Base-by-base conservation (phyloP, 805 yeast species). In the Hanseniaspora opuntiae region DNA sequence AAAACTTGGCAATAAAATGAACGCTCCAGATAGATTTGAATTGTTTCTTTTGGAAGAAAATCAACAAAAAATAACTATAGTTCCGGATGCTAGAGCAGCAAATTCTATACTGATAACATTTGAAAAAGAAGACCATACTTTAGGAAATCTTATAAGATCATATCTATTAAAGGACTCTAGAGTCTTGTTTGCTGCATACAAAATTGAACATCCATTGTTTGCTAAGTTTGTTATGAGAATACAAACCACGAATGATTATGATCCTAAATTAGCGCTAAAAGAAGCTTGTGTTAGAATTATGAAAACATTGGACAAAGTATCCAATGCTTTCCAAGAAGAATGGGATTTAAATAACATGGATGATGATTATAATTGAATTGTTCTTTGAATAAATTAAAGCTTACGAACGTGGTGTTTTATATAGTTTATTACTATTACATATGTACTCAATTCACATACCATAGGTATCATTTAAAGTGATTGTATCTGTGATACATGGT, bases 1-100 rank as follows among this genome's bases (percentile, higher is more conserved):
- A 17, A 16, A 14, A 42, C 20, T 8, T 25, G 5, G 11, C 30
- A 16, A 2, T 7, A n/a, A 45, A 55, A 90, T 93, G 98, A 93
- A 93, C 72, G 97, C 97, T 63, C 99, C 99, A 69, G 98, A 93
- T 72, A 83, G 98, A 76, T 93, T 90, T 67, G 99, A 93, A 74
- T 79, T 93, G 40, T 93, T 93, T 66, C 79, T 93, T 61, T 75
- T 93, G 61, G 97, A 97, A n/a, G 99, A 93, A 68, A 97, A 98
- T 52, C 94, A 86, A 52, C 84, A 90, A 51, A 93, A 93, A 86
- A 75, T 93, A 57, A 81, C 82, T 57, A 81, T 93, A 53, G 84
- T 88, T 32, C 96, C 97, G 8, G 99, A 93, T 69, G 81, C 94
- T 54, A 85, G 89, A 62, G 93, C 90, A 36, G 96, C 97, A 22